Evolutionary conservation across 2,329 filamentous ascomycete genomes (phyloP).

Genomic region (Aspergillus glaucus): DNA sequence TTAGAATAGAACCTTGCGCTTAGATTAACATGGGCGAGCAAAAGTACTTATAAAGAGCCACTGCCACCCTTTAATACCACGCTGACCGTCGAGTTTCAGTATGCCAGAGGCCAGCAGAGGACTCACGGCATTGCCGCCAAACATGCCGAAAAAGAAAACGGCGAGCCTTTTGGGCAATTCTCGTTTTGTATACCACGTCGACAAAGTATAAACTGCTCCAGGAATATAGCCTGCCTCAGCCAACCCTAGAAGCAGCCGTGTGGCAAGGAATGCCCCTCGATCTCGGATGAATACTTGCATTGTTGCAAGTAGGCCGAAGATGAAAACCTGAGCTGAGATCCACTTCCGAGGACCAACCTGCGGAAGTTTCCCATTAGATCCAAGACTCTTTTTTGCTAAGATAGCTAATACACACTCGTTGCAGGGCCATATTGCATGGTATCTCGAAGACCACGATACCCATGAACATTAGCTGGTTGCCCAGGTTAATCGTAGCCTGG

Average conservation of each 20-base stretch:
- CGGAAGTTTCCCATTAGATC: background rate
- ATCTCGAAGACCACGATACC: background rate
- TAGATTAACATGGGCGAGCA: background rate
- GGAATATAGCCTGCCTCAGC: background rate
- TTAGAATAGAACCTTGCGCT: background rate
- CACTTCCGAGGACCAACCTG: background rate
- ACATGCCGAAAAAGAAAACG: background rate
- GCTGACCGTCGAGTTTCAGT: background rate
- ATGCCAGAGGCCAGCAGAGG: background rate
- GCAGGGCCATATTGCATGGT: background rate
- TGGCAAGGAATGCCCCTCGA: constrained; percentile 34
- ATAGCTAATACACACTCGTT: background rate
- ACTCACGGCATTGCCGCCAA: background rate
- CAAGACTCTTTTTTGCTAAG: background rate
- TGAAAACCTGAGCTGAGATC: background rate
- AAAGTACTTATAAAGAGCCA: background rate
- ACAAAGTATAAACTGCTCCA: background rate
- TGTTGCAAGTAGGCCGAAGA: background rate
- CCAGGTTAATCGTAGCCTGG: background rate
- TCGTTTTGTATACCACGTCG: background rate
- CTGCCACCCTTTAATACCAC: background rate
- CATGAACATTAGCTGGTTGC: background rate
- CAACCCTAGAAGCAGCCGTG: background rate
- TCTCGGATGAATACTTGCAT: constrained; percentile 34
- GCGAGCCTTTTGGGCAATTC: background rate